Conservation (phyloP, 192 early-diverging fungal species). For the Phlyctochytrium arcticum region DNA sequence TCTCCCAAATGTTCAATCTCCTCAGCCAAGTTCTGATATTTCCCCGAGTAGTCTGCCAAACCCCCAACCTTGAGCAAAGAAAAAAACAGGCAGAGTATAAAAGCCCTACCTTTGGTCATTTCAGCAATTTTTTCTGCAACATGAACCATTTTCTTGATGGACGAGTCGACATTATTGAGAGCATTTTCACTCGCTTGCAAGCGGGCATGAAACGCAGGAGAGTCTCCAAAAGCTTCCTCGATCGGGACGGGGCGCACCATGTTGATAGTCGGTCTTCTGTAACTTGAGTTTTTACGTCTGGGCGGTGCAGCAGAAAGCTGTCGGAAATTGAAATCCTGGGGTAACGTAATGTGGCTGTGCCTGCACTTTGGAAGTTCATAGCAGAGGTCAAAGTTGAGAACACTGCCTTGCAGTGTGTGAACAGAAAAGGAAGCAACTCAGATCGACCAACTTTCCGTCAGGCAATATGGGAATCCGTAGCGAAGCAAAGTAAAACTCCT, state of each 20-base stretch:
- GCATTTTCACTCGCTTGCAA: conserved; percentile 14
- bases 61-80: not conserved
- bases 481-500: too few species aligned
- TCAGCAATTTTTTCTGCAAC: conserved; percentile 12
- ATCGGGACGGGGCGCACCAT: conserved; percentile 10
- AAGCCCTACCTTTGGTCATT: conserved; percentile 8
- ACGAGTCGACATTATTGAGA: conserved; percentile 13
- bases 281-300: too few species aligned
- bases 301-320: too few species aligned
- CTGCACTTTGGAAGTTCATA: too few species aligned
- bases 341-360: too few species aligned
- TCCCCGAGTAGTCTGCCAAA: conserved; percentile 6
- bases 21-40: conserved; percentile 12
- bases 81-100: not conserved
- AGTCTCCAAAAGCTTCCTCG: conserved; percentile 24
- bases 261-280: too few species aligned
- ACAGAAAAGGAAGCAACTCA: too few species aligned
- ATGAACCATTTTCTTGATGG: conserved; percentile 14
- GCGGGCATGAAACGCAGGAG: conserved; percentile 11
- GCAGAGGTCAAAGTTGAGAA: too few species aligned
- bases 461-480: too few species aligned
- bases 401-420: too few species aligned
- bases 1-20: conserved; percentile 9
- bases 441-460: too few species aligned
- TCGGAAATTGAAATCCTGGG: too few species aligned